Base-by-base conservation (phyloP, 352 stramenopile species). In the Pythium aquatile region DNA sequence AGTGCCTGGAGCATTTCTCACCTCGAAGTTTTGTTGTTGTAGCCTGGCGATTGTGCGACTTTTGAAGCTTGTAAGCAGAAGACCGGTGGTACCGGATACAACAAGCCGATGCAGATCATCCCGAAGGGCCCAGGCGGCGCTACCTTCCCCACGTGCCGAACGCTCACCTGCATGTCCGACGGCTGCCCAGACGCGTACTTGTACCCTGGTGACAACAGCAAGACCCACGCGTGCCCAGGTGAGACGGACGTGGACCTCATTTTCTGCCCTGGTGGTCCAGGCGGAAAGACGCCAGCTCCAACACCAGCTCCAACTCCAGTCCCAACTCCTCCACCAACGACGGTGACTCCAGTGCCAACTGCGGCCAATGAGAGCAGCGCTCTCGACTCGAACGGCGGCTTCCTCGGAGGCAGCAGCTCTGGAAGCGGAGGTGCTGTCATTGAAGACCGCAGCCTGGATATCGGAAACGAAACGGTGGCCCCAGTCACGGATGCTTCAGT, bases 161-260 rank as follows among this genome's bases (percentile, higher is more conserved):
- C 77, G 5, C 65, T 91, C 66, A 75, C 75, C 7, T 93, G 84
- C 61, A 65, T 86, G 2, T 42, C 57, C 4, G 74, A 83, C 37
- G 77, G 76, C 14, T 93, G 84, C 53, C 58, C 66, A 1, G 84
- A 91, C 48, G 84, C 74, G 1, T 93, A 93, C 63, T 70, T 81
- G 33, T 89, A 76, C 65, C 84, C 84, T 8, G 70, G 79, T 33
- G 68, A 93, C 37, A 58, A 28, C 39, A 24, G 20, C 20, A 90
- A 90, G 67, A 90, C 78, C 13, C 74, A 84, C 64, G 65, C 55
- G 30, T 92, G 83, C 40, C 7, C 52, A 2, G 66, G 67, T 20
- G 59, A 62, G 49, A 71, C 73, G 29, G 66, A 73, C 9, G 58
- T 81, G 32, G 42, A 70, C 35, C 59, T 89, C 53, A 76, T 72